Base-by-base conservation (phyloP, 2,329 filamentous ascomycete species). In the Cercospora berteroae region DNA sequence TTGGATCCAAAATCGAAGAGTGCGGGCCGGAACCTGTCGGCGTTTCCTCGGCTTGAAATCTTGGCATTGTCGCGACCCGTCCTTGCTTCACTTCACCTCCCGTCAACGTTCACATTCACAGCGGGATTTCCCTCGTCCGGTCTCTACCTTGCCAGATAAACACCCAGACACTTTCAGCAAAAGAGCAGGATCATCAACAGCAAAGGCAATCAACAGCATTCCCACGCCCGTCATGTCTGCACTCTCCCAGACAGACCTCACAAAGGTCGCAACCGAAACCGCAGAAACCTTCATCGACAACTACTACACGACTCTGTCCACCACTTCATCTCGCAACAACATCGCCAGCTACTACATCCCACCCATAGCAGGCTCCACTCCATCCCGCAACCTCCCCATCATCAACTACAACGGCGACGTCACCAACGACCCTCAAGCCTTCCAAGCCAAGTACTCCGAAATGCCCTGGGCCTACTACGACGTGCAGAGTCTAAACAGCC, bases 391-490 rank as follows among this genome's bases (percentile, higher is more conserved):
- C 0, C 74, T 83, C 3, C 81, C 91, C 61, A 87, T 89, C 76
- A 93, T 97, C 74, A 86, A 88, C 74, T 89, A 93, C 83, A 96
- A 96, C 81, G 93, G 93, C 73, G 88, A 88, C 58, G 79, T 86
- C 2, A 81, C 92, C 42, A 79, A 85, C 36, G 84, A 87, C 65
- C 89, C 89, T 0, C 80, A 82, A 60, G 88, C 88, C 55, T 89
- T 93, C 74, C 87, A 90, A 73, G 84, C 84, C 18, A 85, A 93
- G 29, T 90, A 93, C 71, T 84, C 67, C 12, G 65, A 88, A 66
- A 86, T 90, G 80, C 87, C 82, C 72, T 79, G 81, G 80, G 80
- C 89, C 16, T 80, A 84, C 72, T 95, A 92, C 80, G 91, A 94
- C 65, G 84, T 93, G 64, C 89, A 92, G 75, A 88, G 88, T 13